Evolutionary conservation across 192 early-diverging fungal genomes (phyloP), one percentile per base, ranked within the genome.

Genomic region (Ambispora gerdemannii): DNA sequence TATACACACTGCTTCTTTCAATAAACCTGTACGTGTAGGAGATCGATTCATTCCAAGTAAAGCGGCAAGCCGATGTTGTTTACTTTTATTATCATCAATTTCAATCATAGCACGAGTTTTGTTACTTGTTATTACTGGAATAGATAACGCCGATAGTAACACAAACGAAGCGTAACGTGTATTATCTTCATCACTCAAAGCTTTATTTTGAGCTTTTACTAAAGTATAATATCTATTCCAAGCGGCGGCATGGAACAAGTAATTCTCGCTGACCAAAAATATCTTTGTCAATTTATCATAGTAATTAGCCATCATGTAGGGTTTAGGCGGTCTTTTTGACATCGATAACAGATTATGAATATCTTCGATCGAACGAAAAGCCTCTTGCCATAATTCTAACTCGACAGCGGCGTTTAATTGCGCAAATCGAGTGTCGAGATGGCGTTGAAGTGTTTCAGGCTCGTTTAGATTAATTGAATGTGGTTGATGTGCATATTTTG

Each of bases 381-480:
- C 94, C 82, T 99, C 97, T 83, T 99, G 97, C 96, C 96, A 99
- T 74, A 97, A 84, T 80, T 99, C 96, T 77, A 99, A 84, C 78
- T 97, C 91, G 56, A 92, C 92, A 47, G 96, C 96, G 43, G 89
- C 94, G 70, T 97, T 93, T 15, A 99, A 81, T 81, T 99, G 96
- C 72, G 89, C 84, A 83, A 98, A 99, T 58, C 96, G 92, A 52
- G 92, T 91, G 74, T 98, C 97, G 72, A 98, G 77, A 78, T 96
- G 94, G 63, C 95, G 92, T 82, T 98, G 95, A 32, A 99, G 86
- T 0, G 95, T 95, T 66, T 98, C 96, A 33, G 93, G 93, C 62
- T 98, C 94, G 73, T 93, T 91, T 73, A 99, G 79, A 82, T 98
- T 95, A 76, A 99, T 90, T 22, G 93, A 83, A 76, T 96, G 90